phyloP scores from a whole-genome alignment of 306 rosid genomes.

The Aeschynomene evenia region DNA sequence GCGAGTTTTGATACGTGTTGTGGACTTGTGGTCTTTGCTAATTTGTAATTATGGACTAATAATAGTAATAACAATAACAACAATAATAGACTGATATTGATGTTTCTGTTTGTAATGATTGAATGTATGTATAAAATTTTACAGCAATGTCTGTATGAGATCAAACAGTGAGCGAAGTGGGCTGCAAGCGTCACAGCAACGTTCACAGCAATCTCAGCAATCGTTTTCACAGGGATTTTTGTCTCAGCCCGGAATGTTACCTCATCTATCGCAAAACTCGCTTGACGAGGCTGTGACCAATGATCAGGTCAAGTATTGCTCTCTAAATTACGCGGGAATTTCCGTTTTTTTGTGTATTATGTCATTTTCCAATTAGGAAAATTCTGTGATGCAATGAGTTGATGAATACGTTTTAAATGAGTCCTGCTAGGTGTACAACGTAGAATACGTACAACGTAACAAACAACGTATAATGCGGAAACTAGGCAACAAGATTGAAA shows the following conservation, averaged over 20 bases:
- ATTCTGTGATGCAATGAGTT: too few relatives aligned
- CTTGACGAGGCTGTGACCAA: conserved; percentile 60
- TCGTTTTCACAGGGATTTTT: conserved; percentile 85
- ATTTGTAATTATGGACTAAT: conserved; percentile 18
- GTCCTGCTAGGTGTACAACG: too few relatives aligned
- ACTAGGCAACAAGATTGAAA: too few relatives aligned
- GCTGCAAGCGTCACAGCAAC: conserved; percentile 72
- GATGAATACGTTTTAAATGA: background rate
- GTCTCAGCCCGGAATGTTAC: conserved; percentile 72
- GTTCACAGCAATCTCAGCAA: conserved; percentile 84
- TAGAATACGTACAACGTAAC: too few relatives aligned
- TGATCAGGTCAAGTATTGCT: conserved; percentile 64
- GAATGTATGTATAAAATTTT: too few relatives aligned
- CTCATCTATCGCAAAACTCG: conserved; percentile 88
- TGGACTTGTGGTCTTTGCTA: background rate
- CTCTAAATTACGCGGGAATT: background rate
- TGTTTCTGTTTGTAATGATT: too few relatives aligned
- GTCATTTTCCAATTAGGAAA: background rate
- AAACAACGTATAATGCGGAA: too few relatives aligned
- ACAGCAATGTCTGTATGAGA: conserved; percentile 59
- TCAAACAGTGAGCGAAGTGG: conserved; percentile 51
- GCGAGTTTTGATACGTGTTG: background rate
- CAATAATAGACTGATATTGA: too few relatives aligned
- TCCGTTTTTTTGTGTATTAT: background rate
- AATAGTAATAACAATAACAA: background rate